A percentile compares a stretch with the other conserved stretches of the same genome.
These are phyloP conservation scores for Ogataea trehaloabstinens DNA, from an alignment of 805 yeast genomes.

Conservation along the genomic window DNA sequence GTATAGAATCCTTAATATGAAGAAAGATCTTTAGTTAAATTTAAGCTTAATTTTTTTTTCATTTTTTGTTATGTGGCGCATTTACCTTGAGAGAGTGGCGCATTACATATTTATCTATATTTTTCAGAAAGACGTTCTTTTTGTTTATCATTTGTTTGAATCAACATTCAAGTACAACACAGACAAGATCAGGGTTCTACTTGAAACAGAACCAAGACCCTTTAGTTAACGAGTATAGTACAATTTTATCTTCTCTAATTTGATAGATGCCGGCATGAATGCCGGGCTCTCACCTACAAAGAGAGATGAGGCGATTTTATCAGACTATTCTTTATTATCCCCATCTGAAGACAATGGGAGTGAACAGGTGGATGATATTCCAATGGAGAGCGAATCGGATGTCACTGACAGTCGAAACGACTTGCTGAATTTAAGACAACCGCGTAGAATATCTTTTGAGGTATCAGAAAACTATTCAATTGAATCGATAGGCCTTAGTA, in stretches of 20 bases:
- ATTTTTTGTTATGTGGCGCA: too few relatives aligned
- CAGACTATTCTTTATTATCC: conserved; percentile 15
- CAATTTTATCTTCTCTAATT: not conserved
- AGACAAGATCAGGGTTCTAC: too few relatives aligned
- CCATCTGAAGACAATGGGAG: conserved; percentile 8
- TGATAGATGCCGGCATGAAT: conserved; percentile 5
- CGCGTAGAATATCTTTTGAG: not conserved
- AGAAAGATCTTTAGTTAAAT: too few relatives aligned
- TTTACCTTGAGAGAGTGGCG: too few relatives aligned
- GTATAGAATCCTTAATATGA: not conserved
- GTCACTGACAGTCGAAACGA: conserved; percentile 9
- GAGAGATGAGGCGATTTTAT: conserved; percentile 8
- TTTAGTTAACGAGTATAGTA: too few relatives aligned
- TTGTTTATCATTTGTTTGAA: too few relatives aligned
- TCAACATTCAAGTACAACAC: too few relatives aligned
- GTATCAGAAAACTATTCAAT: not conserved
- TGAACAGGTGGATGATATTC: conserved; percentile 4
- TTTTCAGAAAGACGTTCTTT: too few relatives aligned
- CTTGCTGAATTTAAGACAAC: conserved; percentile 4
- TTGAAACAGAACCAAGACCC: too few relatives aligned
- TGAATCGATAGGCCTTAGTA: not conserved
- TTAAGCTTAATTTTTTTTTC: too few relatives aligned
- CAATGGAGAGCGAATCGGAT: conserved; percentile 3
- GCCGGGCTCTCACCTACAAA: conserved; percentile 11
- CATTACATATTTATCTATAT: too few relatives aligned